These are phyloP conservation scores for Euclidium syriacum DNA, from an alignment of 345 rosid genomes.

Conservation along the genomic window DNA sequence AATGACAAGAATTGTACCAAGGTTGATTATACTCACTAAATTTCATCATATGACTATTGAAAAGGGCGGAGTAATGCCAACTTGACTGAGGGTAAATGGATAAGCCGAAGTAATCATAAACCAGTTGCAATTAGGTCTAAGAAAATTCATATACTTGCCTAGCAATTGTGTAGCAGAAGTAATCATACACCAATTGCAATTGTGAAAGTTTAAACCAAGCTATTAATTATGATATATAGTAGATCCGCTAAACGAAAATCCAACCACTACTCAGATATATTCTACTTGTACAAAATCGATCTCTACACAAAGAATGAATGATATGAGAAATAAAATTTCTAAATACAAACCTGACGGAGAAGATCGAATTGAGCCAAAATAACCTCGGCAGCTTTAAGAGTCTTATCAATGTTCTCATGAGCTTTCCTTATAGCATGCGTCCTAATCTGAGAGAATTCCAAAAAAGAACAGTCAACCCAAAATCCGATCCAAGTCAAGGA, in stretches of 20 bases:
- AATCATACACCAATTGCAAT: no score
- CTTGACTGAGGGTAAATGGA: no score
- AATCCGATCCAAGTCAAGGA: conserved; percentile 21
- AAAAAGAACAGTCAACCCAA: conserved; percentile 22
- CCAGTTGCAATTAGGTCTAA: no score
- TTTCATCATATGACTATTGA: no score
- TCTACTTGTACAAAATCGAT: neutral
- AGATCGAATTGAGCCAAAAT: conserved; percentile 74
- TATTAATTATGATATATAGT: neutral
- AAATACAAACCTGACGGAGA: conserved; percentile 67
- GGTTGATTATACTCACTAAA: no score
- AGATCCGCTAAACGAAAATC: neutral
- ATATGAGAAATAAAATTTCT: neutral
- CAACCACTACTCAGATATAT: neutral
- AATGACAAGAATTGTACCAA: neutral
- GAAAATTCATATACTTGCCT: no score
- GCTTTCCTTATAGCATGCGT: conserved; percentile 95
- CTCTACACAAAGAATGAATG: neutral
- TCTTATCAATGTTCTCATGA: conserved; percentile 92
- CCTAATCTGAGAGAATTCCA: conserved; percentile 60
- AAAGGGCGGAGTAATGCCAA: no score
- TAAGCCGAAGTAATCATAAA: no score
- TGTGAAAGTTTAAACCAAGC: no score
- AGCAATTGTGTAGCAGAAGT: no score
- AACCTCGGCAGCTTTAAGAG: conserved; percentile 86